These are phyloP conservation scores for Aspergillus floridensis DNA, from an alignment of 2,329 filamentous ascomycete genomes.

Conservation along the genomic window DNA sequence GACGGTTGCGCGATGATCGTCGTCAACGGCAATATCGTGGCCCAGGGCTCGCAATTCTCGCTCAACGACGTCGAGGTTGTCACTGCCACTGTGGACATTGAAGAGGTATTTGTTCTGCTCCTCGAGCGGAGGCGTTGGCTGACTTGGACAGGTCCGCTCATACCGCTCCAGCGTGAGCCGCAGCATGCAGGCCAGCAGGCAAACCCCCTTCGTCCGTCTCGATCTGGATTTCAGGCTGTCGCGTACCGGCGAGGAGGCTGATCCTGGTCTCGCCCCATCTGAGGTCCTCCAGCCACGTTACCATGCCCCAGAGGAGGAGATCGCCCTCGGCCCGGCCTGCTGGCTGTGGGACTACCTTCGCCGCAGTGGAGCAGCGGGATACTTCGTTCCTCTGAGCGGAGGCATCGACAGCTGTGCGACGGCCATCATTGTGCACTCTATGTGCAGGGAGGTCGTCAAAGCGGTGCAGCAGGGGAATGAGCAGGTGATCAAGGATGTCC, in stretches of 20 bases:
- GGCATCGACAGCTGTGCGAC: constrained; percentile 43
- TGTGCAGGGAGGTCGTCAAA: constrained; percentile 39
- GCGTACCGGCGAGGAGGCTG: constrained; percentile 38
- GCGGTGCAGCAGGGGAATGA: constrained; percentile 35
- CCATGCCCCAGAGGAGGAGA: constrained; percentile 65
- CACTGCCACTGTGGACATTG: constrained; percentile 65
- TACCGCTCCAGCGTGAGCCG: constrained; percentile 31
- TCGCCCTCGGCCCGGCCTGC: constrained; percentile 62
- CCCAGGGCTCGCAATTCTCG: constrained; percentile 65
- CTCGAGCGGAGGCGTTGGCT: background rate
- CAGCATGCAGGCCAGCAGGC: constrained; percentile 35
- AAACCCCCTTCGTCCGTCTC: constrained; percentile 35
- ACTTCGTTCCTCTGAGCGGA: constrained; percentile 40
- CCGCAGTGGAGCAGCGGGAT: constrained; percentile 37
- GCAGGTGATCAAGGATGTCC: constrained; percentile 55
- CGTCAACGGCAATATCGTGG: constrained; percentile 61
- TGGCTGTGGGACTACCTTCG: constrained; percentile 57
- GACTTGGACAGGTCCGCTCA: constrained; percentile 32
- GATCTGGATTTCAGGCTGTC: constrained; percentile 38
- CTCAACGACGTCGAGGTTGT: constrained; percentile 65
- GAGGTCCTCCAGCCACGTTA: constrained; percentile 50
- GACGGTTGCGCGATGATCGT: constrained; percentile 65
- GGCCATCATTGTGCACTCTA: constrained; percentile 40
- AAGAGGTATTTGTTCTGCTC: constrained; percentile 59
- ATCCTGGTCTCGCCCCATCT: constrained; percentile 48